Conservation (phyloP, 805 yeast species). For the Candida incommunis region DNA sequence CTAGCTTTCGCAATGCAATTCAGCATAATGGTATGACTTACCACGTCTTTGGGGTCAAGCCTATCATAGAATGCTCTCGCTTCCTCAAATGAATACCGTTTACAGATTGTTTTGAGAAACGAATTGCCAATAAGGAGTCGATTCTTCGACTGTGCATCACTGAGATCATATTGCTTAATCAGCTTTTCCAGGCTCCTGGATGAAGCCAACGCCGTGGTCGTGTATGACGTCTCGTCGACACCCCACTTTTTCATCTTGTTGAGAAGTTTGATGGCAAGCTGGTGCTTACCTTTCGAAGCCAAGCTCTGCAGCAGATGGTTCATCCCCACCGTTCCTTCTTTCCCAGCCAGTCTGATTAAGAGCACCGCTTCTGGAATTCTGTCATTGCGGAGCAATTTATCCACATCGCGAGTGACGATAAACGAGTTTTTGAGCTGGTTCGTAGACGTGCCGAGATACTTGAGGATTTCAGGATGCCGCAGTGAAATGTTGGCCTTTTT, state of each 20-base stretch:
- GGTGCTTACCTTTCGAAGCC: not conserved
- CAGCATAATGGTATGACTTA: not conserved
- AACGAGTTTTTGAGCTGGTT: slow-evolving; percentile 7
- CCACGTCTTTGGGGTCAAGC: not conserved
- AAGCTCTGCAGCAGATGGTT: slow-evolving; percentile 7
- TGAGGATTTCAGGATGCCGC: slow-evolving; percentile 1
- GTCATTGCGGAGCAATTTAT: slow-evolving; percentile 5
- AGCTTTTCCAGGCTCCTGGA: not conserved
- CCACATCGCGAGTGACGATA: slow-evolving; percentile 7
- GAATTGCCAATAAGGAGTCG: not conserved
- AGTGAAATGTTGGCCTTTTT: not conserved
- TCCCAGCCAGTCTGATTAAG: slow-evolving; percentile 7
- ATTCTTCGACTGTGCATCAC: too few relatives aligned
- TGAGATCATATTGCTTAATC: not conserved
- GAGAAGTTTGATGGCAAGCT: slow-evolving; percentile 6
- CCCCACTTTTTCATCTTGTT: slow-evolving; percentile 11
- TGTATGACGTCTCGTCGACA: slow-evolving; percentile 4
- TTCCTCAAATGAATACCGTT: not conserved
- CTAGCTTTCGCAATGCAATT: not conserved
- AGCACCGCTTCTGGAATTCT: slow-evolving; percentile 6
- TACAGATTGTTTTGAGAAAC: not conserved
- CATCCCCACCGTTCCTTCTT: slow-evolving; percentile 10
- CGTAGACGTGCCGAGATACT: slow-evolving; percentile 7
- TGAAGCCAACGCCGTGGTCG: not conserved
- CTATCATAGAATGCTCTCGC: not conserved